Conservation (phyloP, 331 rosid species). For the Quercus tomentella region DNA sequence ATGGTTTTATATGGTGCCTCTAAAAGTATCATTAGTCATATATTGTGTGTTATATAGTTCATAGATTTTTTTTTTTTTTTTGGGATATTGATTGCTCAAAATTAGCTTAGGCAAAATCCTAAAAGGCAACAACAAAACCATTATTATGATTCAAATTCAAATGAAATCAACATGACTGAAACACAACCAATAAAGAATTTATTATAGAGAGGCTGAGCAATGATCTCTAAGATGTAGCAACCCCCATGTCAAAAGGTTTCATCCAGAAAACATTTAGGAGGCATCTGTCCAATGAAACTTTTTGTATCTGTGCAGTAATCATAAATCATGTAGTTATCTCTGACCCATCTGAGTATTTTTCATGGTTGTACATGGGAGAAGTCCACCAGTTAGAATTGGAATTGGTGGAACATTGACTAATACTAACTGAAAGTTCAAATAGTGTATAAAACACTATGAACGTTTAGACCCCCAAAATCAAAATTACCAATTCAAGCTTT, state of each 20-base stretch:
- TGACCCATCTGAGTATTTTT: constrained; percentile 29
- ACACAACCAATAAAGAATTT: neutral
- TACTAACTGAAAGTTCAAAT: too few species aligned
- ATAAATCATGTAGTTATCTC: constrained; percentile 56
- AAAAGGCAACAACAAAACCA: constrained; percentile 9
- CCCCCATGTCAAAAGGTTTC: constrained; percentile 29
- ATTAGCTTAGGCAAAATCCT: neutral
- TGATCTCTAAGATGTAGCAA: too few species aligned
- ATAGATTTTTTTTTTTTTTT: too few species aligned
- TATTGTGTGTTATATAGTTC: neutral
- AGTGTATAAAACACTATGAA: too few species aligned
- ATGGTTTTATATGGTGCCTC: neutral
- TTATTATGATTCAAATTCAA: neutral
- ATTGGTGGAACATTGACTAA: constrained; percentile 40
- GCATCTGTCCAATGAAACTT: constrained; percentile 55
- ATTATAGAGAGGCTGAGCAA: constrained; percentile 39
- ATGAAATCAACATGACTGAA: neutral
- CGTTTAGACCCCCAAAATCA: too few species aligned
- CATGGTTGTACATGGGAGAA: constrained; percentile 39
- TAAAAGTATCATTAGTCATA: neutral
- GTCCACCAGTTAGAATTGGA: constrained; percentile 67
- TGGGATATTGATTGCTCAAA: too few species aligned
- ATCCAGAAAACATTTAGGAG: constrained; percentile 49
- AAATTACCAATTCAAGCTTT: too few species aligned
- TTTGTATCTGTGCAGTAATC: constrained; percentile 72